Conservation (phyloP, 495 filamentous ascomycete genomes). For the Penicillium fimorum region DNA sequence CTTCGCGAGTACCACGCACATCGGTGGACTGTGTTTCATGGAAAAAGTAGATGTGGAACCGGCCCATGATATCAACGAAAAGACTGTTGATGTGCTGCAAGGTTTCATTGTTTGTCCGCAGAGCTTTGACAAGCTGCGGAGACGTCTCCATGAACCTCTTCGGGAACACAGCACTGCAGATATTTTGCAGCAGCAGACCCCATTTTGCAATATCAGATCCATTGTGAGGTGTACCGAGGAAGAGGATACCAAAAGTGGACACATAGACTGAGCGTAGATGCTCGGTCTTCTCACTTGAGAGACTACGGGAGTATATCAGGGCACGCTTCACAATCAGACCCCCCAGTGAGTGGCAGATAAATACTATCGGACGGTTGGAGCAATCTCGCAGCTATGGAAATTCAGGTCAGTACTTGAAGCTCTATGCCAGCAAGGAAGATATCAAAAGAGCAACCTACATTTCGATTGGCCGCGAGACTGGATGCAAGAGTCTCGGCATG, state of each 20-base stretch:
- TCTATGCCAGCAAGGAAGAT: neutral
- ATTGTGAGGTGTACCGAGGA: constrained; percentile 84
- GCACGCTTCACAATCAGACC: constrained; percentile 78
- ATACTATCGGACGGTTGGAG: constrained; percentile 70
- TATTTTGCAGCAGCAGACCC: constrained; percentile 70
- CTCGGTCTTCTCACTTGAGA: constrained; percentile 64
- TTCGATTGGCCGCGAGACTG: constrained; percentile 55
- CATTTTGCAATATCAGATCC: constrained; percentile 76
- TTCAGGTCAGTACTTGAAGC: neutral
- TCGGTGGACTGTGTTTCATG: constrained; percentile 70
- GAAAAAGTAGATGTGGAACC: constrained; percentile 71
- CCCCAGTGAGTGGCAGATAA: constrained; percentile 80
- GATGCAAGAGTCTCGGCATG: constrained; percentile 81
- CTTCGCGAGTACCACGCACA: constrained; percentile 56
- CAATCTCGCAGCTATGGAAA: constrained; percentile 50
- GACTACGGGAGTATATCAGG: constrained; percentile 61
- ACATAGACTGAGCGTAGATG: constrained; percentile 77
- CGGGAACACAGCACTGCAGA: constrained; percentile 68
- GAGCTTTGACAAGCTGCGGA: constrained; percentile 64
- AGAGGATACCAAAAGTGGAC: constrained; percentile 81
- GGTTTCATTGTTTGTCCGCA: constrained; percentile 76
- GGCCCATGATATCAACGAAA: constrained; percentile 69
- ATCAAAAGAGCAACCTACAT: constrained; percentile 40
- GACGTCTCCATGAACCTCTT: constrained; percentile 70
- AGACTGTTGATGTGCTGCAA: constrained; percentile 76